Evolutionary conservation across 2,329 filamentous ascomycete species (phyloP), one percentile per base, ranked within the genome.

Genomic region (Aspergillus versicolor): DNA sequence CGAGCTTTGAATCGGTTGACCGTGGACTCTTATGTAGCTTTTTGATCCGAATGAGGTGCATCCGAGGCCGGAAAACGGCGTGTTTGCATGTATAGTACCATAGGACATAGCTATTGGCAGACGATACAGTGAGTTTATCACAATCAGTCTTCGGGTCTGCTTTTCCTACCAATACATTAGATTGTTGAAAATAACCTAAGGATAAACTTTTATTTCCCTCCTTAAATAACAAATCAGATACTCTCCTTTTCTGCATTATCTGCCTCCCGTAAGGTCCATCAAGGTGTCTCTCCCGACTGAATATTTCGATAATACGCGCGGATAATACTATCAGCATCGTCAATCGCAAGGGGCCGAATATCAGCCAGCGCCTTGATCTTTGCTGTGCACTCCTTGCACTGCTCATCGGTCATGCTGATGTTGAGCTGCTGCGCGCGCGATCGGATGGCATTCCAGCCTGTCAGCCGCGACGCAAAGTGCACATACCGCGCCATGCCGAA

Each of bases 401-500:
- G 85, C 8, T 82, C 83, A 67, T 92, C 89, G 7, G 86, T 90
- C 87, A 92, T 88, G 54, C 82, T 77, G 48, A 96, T 81, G 62
- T 90, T 89, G 56, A 96, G 85, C 78, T 96, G 92, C 68, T 89
- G 86, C 19, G 89, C 89, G 78, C 92, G 86, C 54, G 86, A 89
- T 85, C 96, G 96, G 82, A 97, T 91, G 45, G 92, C 92, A 72
- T 97, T 97, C 92, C 91, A 96, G 68, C 92, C 92, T 4, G 91
- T 96, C 66, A 96, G 75, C 61, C 92, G 82, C 42, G 86, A 90
- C 3, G 89, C 88, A 70, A 96, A 93, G 81, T 93, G 89, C 58
- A 96, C 89, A 71, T 95, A 95, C 76, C 91, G 84, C 46, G 84
- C 87, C 81, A 96, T 87, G 72, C 91, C 91, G 67, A 92, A 92